Evolutionary conservation across 352 stramenopile genomes (phyloP).

Genomic region (Saprolegnia diclina): DNA sequence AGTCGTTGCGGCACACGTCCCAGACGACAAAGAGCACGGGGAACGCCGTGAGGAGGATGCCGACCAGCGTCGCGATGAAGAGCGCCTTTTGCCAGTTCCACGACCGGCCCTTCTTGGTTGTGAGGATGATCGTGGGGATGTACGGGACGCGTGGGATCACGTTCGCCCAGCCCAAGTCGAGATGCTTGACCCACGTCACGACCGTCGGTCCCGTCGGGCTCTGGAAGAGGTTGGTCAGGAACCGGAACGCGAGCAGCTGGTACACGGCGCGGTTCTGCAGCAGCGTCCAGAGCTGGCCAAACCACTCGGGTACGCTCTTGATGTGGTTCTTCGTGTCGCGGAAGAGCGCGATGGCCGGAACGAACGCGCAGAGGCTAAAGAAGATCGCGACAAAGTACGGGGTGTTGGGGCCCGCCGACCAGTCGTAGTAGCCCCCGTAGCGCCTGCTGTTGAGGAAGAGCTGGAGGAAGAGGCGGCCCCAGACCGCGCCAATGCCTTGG

Average conservation of each 20-base stretch:
- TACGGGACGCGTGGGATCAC: constrained; percentile 2
- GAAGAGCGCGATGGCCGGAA: not conserved
- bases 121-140: not conserved
- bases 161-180: constrained; percentile 3
- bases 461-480: not conserved
- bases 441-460: not conserved
- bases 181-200: constrained; percentile 7
- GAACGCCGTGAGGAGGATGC: not conserved
- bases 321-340: constrained; percentile 6
- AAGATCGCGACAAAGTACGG: not conserved
- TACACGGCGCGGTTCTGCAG: not conserved
- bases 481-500: not conserved
- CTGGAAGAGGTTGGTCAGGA: not conserved
- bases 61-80: not conserved
- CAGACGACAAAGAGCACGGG: constrained; percentile 15
- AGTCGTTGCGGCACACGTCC: constrained; percentile 10
- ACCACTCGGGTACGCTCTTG: not conserved
- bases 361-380: not conserved
- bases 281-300: not conserved
- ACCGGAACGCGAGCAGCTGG: not conserved
- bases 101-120: not conserved
- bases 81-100: not conserved
- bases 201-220: not conserved
- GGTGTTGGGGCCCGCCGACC: not conserved
- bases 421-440: constrained; percentile 4